Conservation (phyloP, 352 stramenopile genomes). For the Pythium oligandrum region DNA sequence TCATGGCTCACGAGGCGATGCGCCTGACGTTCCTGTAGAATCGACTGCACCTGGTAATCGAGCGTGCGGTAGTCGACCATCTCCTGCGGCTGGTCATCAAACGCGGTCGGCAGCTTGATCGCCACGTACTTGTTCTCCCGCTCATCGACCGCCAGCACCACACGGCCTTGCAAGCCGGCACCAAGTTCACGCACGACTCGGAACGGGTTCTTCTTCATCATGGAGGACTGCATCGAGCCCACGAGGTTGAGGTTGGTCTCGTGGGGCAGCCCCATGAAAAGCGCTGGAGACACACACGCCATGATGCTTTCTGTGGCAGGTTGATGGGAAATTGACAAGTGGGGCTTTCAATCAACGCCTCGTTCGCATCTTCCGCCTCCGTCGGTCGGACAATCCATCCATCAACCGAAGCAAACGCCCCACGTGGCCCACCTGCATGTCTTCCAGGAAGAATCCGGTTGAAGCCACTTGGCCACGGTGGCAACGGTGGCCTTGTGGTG, state of each 20-base stretch:
- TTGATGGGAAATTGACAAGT: background rate
- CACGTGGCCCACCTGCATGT: no score
- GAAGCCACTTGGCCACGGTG: no score
- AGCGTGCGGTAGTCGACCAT: conserved; percentile 30
- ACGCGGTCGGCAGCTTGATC: conserved; percentile 64
- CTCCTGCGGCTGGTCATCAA: conserved; percentile 14
- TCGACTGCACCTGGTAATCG: conserved; percentile 59
- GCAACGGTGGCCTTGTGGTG: no score
- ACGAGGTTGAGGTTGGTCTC: background rate
- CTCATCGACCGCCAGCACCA: conserved; percentile 56
- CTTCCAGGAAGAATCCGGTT: no score
- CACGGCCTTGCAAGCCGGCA: conserved; percentile 55
- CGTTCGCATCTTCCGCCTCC: no score
- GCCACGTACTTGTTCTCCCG: conserved; percentile 40
- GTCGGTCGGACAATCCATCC: no score
- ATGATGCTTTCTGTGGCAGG: conserved; percentile 4
- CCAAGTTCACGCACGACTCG: conserved; percentile 53
- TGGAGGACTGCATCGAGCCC: conserved; percentile 1
- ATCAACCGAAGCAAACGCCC: no score
- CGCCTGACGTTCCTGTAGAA: conserved; percentile 58
- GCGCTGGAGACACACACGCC: conserved; percentile 6
- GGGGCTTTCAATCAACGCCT: no score
- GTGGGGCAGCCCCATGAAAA: conserved; percentile 3
- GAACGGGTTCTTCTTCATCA: conserved; percentile 30
- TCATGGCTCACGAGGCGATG: conserved; percentile 46